Evolutionary conservation across 805 yeast genomes (phyloP).

Genomic region (Torulaspora quercuum): DNA sequence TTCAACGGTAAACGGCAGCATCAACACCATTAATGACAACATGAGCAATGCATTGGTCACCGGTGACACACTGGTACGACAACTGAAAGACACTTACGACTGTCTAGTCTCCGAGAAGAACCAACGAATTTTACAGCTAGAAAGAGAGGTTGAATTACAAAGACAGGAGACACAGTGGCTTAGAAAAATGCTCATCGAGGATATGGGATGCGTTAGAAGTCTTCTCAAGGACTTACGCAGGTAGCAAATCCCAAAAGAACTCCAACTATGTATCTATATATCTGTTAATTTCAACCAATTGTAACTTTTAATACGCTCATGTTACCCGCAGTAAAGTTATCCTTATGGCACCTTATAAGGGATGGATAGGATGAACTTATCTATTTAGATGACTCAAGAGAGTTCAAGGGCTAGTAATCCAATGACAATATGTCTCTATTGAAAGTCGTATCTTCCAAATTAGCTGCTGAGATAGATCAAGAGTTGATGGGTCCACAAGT

Average conservation of each 20-base stretch:
- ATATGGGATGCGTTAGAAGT: slow-evolving; percentile 37
- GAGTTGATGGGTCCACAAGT: slow-evolving; percentile 82
- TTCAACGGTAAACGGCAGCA: slow-evolving; percentile 5
- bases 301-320: slow-evolving; percentile 3
- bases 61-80: slow-evolving; percentile 20
- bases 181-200: slow-evolving; percentile 37
- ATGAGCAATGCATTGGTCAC: slow-evolving; percentile 14
- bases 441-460: slow-evolving; percentile 44
- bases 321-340: slow-evolving; percentile 14
- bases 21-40: slow-evolving; percentile 7
- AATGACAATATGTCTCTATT: slow-evolving; percentile 27
- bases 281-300: slow-evolving; percentile 6
- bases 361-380: neutral
- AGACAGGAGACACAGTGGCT: slow-evolving; percentile 37
- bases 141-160: slow-evolving; percentile 33
- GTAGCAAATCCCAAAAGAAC: slow-evolving; percentile 6
- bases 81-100: slow-evolving; percentile 29
- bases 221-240: slow-evolving; percentile 28
- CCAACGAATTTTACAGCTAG: slow-evolving; percentile 30
- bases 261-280: too few relatives aligned
- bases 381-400: neutral
- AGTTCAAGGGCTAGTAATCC: too few relatives aligned
- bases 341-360: slow-evolving; percentile 9
- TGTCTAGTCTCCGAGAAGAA: slow-evolving; percentile 32
- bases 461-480: slow-evolving; percentile 74